Conservation (phyloP, 1,139 yeast genomes). For the Sugiyamaella grinbergsii region DNA sequence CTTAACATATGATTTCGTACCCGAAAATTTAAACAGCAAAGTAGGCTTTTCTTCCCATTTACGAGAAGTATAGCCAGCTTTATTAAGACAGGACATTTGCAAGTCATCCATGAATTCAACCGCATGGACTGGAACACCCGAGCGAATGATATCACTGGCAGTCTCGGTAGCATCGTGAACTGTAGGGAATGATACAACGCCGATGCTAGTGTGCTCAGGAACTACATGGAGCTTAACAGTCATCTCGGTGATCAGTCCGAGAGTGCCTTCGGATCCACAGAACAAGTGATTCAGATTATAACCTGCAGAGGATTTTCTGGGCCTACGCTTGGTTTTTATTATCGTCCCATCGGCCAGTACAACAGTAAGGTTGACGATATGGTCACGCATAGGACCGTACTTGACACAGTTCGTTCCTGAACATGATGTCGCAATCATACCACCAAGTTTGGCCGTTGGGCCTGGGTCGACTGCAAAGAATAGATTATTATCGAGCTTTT, state of each 20-base stretch:
- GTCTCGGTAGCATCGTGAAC: constrained; percentile 66
- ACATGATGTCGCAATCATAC: constrained; percentile 74
- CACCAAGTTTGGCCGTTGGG: constrained; percentile 78
- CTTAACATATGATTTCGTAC: constrained; percentile 55
- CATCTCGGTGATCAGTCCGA: constrained; percentile 77
- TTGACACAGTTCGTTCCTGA: constrained; percentile 78
- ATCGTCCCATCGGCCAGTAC: constrained; percentile 80
- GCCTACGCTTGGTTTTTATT: constrained; percentile 69
- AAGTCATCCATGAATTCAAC: constrained; percentile 67
- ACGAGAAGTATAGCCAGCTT: constrained; percentile 59
- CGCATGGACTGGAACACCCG: constrained; percentile 68
- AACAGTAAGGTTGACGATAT: constrained; percentile 68
- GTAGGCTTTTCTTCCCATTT: constrained; percentile 79
- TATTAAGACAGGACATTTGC: constrained; percentile 69
- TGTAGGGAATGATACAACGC: constrained; percentile 63
- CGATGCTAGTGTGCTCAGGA: constrained; percentile 64
- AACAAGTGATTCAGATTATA: constrained; percentile 69
- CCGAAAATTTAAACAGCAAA: constrained; percentile 76
- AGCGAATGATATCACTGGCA: constrained; percentile 58
- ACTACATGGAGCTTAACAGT: constrained; percentile 67
- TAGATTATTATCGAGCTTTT: constrained; percentile 47
- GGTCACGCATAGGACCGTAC: constrained; percentile 78
- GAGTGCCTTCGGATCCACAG: constrained; percentile 75
- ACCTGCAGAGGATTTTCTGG: constrained; percentile 78
- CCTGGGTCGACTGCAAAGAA: constrained; percentile 82